Base-by-base conservation (phyloP, 345 rosid species). In the Noccaea caerulescens region DNA sequence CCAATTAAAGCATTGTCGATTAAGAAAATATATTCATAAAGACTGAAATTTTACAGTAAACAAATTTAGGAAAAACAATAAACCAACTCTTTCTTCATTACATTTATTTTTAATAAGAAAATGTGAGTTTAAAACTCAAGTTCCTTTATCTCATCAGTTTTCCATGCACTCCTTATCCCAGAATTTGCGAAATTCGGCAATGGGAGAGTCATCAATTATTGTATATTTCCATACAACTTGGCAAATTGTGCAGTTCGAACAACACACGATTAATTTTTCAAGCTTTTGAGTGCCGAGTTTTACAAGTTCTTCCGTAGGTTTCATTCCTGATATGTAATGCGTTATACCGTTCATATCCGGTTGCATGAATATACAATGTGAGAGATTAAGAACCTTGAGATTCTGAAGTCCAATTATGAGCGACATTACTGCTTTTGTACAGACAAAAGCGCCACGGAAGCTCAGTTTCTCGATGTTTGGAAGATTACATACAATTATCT, bases 321-420 rank as follows among this genome's bases (percentile, higher is more conserved):
- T 7, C 18, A 45, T 45, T 14, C 51, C 51, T 25, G 3, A 25
- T 25, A 25, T 25, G 30, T 25, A 1, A 18, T 18, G 1, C 20
- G 20, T 18, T 18, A 0, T 18, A 18, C 20, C 20, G 20, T 18
- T 18, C 20, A 18, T 18, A 1, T 25, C 30, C 30, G 30, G 30
- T 25, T 25, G 36, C 33, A 27, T 52, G 58, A 25, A 56, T 13
- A 56, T n/a, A 36, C 65, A 60, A 60, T 60, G 65, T 42, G 66
- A 42, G 6, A 60, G 51, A 23, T 60, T 60, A 2, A 60, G 38
- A 12, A 42, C 23, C 23, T 8, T 2, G 37, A 60, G 66, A 10
- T 60, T 60, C 41, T 11, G 51, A 20, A 10, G 51, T 1, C 10
- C 2, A 4, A 6, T 41, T 9, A 60, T 30, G 2, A 60, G 51